These are phyloP conservation scores for Fusarium tanahbumbuense DNA, from an alignment of 2,329 filamentous ascomycete genomes.

Conservation along the genomic window DNA sequence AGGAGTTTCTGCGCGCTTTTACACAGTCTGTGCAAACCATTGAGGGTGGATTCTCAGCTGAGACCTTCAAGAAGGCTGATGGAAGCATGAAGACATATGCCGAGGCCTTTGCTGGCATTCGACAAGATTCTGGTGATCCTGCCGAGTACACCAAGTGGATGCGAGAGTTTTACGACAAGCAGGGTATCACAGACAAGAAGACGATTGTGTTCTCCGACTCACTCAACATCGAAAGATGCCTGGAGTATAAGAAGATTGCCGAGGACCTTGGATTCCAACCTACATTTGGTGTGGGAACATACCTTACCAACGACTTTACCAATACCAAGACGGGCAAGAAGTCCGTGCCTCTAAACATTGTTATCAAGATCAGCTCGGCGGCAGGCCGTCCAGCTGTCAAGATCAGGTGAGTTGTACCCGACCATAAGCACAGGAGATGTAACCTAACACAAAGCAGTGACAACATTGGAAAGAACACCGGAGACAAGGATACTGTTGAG, in stretches of 20 bases:
- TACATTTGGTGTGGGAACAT: slow-evolving; percentile 94
- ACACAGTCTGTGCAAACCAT: slow-evolving; percentile 68
- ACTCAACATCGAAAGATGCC: slow-evolving; percentile 87
- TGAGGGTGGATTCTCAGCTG: slow-evolving; percentile 55
- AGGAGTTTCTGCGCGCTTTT: slow-evolving; percentile 88
- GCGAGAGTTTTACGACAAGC: slow-evolving; percentile 81
- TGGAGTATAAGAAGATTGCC: slow-evolving; percentile 88
- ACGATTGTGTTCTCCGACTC: slow-evolving; percentile 96
- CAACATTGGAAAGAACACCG: slow-evolving; percentile 94
- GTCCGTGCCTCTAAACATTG: slow-evolving; percentile 93
- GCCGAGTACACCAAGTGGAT: slow-evolving; percentile 81
- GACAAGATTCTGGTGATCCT: slow-evolving; percentile 92
- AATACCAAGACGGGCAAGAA: slow-evolving; percentile 79
- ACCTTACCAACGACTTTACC: slow-evolving; percentile 94
- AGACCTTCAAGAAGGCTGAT: slow-evolving; percentile 55
- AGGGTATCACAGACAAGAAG: slow-evolving; percentile 83
- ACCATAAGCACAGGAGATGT: neutral
- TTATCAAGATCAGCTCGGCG: slow-evolving; percentile 94
- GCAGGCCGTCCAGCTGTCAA: slow-evolving; percentile 87
- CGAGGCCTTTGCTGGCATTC: slow-evolving; percentile 82
- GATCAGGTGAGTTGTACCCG: slow-evolving; percentile 67
- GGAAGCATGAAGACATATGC: slow-evolving; percentile 74
- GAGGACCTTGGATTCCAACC: slow-evolving; percentile 85
- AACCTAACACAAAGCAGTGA: slow-evolving; percentile 60
- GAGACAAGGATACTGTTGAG: slow-evolving; percentile 80